Evolutionary conservation across 2,329 filamentous ascomycete species (phyloP).

Genomic region (Ceratocystis colombiana): DNA sequence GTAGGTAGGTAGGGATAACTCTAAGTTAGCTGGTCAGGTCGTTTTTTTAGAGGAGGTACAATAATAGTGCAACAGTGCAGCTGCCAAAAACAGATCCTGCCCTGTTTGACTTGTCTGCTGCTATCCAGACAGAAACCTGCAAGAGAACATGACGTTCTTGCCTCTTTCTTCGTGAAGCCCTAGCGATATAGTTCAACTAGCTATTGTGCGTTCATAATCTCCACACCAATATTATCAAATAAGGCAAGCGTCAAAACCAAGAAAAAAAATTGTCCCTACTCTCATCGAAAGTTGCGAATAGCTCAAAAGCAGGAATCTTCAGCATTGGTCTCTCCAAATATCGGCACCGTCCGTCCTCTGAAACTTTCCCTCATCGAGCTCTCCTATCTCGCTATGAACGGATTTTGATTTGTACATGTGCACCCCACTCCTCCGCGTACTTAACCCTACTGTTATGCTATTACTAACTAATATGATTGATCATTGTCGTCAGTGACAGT

Average conservation of each 20-base stretch:
- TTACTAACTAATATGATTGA: not conserved
- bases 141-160: not conserved
- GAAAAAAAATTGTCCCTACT: too few relatives aligned
- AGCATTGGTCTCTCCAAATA: too few relatives aligned
- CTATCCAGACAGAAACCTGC: not conserved
- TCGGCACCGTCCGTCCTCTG: not conserved
- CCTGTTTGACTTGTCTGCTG: not conserved
- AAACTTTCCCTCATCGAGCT: not conserved
- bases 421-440: not conserved
- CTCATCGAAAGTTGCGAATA: too few relatives aligned
- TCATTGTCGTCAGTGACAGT: not conserved
- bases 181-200: not conserved
- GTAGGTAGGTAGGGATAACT: too few relatives aligned
- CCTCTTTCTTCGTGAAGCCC: constrained; percentile 1
- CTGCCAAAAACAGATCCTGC: not conserved
- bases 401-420: constrained; percentile 3
- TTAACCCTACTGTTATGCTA: not conserved
- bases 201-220: not conserved
- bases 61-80: not conserved
- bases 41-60: not conserved
- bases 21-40: too few relatives aligned
- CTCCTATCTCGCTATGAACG: not conserved
- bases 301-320: too few relatives aligned
- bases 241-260: not conserved
- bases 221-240: not conserved